Percentiles rank a stretch among this genome's conserved stretches.
Evolutionary conservation across 192 early-diverging fungal species (phyloP).

Genomic region (Backusella tuberculispora): DNA sequence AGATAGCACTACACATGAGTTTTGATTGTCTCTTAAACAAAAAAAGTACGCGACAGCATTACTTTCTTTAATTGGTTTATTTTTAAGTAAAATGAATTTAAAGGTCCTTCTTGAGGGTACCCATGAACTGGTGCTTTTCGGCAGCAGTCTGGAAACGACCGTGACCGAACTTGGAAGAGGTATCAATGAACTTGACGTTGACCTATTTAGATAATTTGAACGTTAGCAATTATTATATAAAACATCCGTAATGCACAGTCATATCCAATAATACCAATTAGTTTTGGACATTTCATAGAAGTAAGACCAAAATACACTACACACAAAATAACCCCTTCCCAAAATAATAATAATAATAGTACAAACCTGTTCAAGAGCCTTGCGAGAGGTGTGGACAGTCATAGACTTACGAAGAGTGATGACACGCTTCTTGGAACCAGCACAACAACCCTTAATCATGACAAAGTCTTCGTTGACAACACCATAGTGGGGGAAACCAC

Average conservation of each 20-base stretch:
- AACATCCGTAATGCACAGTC: background rate
- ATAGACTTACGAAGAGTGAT: no score
- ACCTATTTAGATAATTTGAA: slow-evolving; percentile 39
- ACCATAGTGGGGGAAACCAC: slow-evolving; percentile 99
- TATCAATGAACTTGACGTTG: slow-evolving; percentile 99
- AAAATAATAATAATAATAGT: background rate
- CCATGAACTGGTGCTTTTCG: slow-evolving; percentile 94
- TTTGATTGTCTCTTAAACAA: slow-evolving; percentile 5
- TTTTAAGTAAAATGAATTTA: slow-evolving; percentile 46
- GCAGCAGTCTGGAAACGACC: slow-evolving; percentile 98
- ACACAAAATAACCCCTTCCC: no score
- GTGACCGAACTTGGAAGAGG: slow-evolving; percentile 98
- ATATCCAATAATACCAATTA: no score
- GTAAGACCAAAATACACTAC: no score
- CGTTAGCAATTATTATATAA: background rate
- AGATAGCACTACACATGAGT: background rate
- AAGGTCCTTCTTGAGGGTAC: slow-evolving; percentile 88
- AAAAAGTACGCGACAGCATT: background rate
- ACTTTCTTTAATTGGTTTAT: background rate
- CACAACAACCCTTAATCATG: slow-evolving; percentile 97
- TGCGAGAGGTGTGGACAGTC: no score
- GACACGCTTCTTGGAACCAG: slow-evolving; percentile 97
- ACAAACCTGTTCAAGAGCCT: slow-evolving; percentile 86
- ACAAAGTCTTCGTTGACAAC: slow-evolving; percentile 96
- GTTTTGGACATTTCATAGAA: no score